Conservation (phyloP, 805 yeast genomes). For the Kuraishia cidri region DNA sequence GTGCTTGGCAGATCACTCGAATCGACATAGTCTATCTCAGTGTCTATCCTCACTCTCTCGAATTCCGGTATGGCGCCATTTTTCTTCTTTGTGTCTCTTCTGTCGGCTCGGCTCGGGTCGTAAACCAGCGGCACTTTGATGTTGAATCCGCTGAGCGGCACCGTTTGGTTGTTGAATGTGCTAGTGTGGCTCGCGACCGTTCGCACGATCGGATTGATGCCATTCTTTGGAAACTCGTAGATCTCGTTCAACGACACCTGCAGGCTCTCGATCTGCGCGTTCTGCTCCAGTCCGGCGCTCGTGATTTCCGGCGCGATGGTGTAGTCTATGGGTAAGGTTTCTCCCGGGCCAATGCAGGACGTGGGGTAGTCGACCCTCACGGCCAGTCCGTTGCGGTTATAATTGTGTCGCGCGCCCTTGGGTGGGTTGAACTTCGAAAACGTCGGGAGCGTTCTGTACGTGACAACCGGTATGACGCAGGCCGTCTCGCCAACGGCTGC, state of each 20-base stretch:
- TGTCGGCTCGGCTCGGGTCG: neutral
- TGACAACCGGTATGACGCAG: neutral
- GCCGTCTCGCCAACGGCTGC: too few relatives aligned
- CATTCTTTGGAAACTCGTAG: neutral
- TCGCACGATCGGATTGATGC: neutral
- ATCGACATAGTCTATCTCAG: too few relatives aligned
- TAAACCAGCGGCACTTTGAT: neutral
- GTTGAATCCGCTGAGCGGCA: neutral
- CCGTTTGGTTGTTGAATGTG: neutral
- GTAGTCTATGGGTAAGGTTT: neutral
- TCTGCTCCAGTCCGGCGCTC: neutral
- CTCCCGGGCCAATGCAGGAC: neutral
- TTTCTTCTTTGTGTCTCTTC: neutral
- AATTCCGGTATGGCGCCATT: neutral
- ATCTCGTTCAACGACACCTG: neutral
- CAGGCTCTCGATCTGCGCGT: too few relatives aligned
- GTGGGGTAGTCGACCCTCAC: too few relatives aligned
- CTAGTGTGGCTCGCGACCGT: neutral
- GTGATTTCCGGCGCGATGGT: neutral
- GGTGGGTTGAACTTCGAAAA: too few relatives aligned
- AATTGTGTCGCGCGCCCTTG: neutral
- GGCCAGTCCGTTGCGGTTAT: neutral
- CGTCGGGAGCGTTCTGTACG: neutral
- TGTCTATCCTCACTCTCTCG: neutral
- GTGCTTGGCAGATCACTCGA: too few relatives aligned